Evolutionary conservation across 2,329 filamentous ascomycete species (phyloP).

Genomic region (Eurotiales sp.): DNA sequence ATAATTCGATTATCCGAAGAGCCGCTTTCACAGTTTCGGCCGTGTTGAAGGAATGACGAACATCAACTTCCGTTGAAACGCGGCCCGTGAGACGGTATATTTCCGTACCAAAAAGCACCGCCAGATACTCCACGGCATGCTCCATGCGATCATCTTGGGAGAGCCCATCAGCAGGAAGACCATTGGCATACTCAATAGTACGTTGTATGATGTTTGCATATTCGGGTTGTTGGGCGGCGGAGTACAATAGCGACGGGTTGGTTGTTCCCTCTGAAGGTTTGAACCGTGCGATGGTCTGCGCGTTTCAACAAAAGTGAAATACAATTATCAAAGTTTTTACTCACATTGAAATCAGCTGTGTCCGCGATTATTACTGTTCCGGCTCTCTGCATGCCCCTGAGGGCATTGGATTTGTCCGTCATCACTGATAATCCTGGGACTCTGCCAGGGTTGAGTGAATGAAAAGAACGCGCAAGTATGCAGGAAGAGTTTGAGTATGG

Average conservation of each 20-base stretch:
- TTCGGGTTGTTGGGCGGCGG: neutral
- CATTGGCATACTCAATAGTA: neutral
- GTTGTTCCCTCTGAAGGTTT: neutral
- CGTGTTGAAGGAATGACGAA: neutral
- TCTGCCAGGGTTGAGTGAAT: no score
- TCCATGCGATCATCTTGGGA: neutral
- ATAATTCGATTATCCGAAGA: neutral
- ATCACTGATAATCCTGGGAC: neutral
- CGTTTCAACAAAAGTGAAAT: no score
- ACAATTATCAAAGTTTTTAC: neutral
- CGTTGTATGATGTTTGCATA: neutral
- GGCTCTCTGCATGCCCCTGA: neutral
- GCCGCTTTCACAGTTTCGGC: neutral
- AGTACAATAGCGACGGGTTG: neutral
- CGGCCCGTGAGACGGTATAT: neutral
- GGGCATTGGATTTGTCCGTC: neutral
- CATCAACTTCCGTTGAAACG: neutral
- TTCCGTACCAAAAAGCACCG: neutral
- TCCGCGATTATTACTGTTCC: neutral
- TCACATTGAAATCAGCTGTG: neutral
- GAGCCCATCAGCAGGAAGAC: neutral
- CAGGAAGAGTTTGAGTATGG: no score
- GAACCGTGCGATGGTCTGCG: neutral
- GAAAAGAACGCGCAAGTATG: no score
- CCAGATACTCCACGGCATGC: neutral